Evolutionary conservation across 2,329 filamentous ascomycete genomes (phyloP), one percentile per base, ranked within the genome.

Genomic region (Colletotrichum eremochloae): DNA sequence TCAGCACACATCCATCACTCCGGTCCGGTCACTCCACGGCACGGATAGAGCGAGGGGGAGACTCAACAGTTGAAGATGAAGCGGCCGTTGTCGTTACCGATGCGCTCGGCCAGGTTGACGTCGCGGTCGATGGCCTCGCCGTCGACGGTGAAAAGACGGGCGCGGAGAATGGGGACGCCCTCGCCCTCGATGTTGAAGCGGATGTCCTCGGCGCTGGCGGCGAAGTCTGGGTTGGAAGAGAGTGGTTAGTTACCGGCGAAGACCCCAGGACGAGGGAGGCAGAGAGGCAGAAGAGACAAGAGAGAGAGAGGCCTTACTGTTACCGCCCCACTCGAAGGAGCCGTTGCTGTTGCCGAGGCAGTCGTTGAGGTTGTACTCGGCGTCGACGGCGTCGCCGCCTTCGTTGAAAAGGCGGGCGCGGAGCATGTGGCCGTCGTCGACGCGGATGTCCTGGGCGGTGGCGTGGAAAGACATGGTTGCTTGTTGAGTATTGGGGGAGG

Each of bases 71-170:
- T 40, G 38, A 81, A 85, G 67, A 73, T 63, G 71, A 89, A 82
- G 1, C 71, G 38, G n/a, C 89, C 89, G 75, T 87, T 77, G 29
- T 85, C 75, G 80, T 91, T 91, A 71, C 79, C 79, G 66, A 91
- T 83, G 71, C 86, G 82, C 84, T 90, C 87, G 3, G 84, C 78
- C 7, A 91, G 83, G 81, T 91, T 90, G 74, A 91, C 74, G 75
- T 91, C 84, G 48, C 82, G 79, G 8, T 79, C 70, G 1, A 80
- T 70, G 1, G 69, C 65, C 24, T 88, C 80, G 50, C 87, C 87
- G 0, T 86, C 81, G 1, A 78, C 61, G 42, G 84, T 82, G 50
- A 71, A 76, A 42, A 91, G 83, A 0, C 58, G 71, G 48, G 88
- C 88, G 24, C 88, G 86, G 57, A 91, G 86, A 56, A 91, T 76